Evolutionary conservation across 2,329 filamentous ascomycete species (phyloP).

Genomic region (Sarocladium brachiariae): DNA sequence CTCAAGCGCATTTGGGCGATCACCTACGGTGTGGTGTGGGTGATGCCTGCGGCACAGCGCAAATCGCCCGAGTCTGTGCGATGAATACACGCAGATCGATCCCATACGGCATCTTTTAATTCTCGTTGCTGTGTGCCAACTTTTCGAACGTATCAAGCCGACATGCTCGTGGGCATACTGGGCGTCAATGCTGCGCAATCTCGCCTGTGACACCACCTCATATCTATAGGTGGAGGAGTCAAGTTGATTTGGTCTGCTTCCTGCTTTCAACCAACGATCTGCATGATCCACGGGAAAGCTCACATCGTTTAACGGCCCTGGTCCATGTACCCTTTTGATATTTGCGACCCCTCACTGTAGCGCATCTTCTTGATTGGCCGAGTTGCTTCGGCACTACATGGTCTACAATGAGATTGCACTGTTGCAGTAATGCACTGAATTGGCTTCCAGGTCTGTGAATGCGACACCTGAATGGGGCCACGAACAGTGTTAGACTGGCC

Average conservation of each 20-base stretch:
- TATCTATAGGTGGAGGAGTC: not conserved
- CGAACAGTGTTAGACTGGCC: too few species aligned
- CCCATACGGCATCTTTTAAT: too few species aligned
- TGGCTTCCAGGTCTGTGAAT: too few species aligned
- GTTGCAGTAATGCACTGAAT: too few species aligned
- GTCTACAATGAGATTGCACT: too few species aligned
- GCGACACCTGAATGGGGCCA: too few species aligned
- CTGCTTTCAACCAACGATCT: not conserved
- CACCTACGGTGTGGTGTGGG: slow-evolving; percentile 5
- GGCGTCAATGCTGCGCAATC: not conserved
- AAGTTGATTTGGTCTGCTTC: not conserved
- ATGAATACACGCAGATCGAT: not conserved
- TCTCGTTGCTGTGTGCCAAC: too few species aligned
- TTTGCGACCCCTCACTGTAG: not conserved
- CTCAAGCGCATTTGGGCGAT: not conserved
- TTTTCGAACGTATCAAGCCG: too few species aligned
- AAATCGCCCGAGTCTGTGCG: slow-evolving; percentile 2
- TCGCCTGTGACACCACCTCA: not conserved
- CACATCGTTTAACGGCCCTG: not conserved
- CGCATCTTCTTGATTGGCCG: not conserved
- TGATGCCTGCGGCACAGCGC: not conserved
- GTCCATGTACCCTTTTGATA: not conserved
- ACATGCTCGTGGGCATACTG: too few species aligned
- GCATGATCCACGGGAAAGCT: slow-evolving; percentile 4
- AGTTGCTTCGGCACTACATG: too few species aligned